Conservation (phyloP, 345 rosid species). For the Iberis pinnata region DNA sequence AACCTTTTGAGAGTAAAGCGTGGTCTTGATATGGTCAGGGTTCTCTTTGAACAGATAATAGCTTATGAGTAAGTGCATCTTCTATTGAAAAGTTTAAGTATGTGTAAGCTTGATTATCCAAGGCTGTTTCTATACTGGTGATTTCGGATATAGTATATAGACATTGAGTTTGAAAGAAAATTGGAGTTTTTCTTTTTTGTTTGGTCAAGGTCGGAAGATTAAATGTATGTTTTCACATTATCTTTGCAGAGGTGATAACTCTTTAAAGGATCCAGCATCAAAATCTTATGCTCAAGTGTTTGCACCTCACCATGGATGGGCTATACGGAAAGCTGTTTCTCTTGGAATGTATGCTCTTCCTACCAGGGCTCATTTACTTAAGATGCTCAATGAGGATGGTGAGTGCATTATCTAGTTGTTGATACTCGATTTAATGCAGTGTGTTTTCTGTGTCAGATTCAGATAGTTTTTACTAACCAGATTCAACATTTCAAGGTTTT, state of each 20-base stretch:
- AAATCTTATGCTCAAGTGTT: constrained; percentile 87
- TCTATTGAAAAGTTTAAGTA: no score
- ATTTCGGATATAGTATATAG: no score
- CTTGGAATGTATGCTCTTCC: constrained; percentile 97
- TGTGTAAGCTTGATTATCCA: no score
- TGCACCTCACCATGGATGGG: constrained; percentile 96
- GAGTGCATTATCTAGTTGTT: no score
- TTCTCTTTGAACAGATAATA: constrained; percentile 70
- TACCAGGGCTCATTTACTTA: constrained; percentile 64
- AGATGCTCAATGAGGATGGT: constrained; percentile 84
- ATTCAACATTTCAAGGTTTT: no score
- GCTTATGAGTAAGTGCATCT: constrained; percentile 61
- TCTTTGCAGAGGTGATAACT: constrained; percentile 52
- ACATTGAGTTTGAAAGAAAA: no score
- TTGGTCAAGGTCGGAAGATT: background rate
- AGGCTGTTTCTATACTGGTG: no score
- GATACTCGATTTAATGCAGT: no score
- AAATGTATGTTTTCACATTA: background rate
- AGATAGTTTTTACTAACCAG: no score
- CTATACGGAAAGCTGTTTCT: constrained; percentile 79
- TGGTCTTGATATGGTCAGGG: constrained; percentile 89
- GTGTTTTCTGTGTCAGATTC: no score
- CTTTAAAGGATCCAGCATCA: constrained; percentile 78
- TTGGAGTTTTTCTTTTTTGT: background rate
- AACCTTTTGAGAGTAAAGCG: constrained; percentile 93